Percentiles rank a stretch among this genome's conserved stretches.
Evolutionary conservation across 441 rosid species (phyloP).

Genomic region (Brassica hybrid): DNA sequence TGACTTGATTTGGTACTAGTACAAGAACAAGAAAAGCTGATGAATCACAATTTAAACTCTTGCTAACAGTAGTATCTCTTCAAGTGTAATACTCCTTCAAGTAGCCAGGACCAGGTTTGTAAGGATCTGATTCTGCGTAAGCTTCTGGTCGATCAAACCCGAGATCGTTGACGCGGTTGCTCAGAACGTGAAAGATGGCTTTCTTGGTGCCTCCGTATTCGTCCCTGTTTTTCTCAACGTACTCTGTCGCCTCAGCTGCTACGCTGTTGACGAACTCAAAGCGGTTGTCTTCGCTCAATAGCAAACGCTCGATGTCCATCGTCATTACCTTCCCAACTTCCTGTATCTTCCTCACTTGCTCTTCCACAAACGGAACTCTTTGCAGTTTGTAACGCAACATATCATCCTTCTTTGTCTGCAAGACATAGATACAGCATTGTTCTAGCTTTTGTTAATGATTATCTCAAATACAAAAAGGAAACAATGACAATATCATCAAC

Average conservation of each 20-base stretch:
- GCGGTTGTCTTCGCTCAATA: slow-evolving; percentile 73
- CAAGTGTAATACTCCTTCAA: slow-evolving; percentile 65
- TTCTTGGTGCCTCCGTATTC: slow-evolving; percentile 82
- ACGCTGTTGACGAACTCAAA: slow-evolving; percentile 77
- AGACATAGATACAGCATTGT: neutral
- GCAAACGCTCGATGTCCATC: slow-evolving; percentile 70
- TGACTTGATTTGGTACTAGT: neutral
- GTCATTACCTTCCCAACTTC: slow-evolving; percentile 71
- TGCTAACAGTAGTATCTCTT: neutral
- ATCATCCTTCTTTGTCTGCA: slow-evolving; percentile 83
- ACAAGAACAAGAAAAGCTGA: slow-evolving; percentile 1
- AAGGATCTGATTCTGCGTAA: slow-evolving; percentile 75
- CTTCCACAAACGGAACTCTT: slow-evolving; percentile 85
- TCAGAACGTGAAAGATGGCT: slow-evolving; percentile 81
- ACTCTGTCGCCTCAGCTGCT: slow-evolving; percentile 83
- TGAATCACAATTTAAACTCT: neutral
- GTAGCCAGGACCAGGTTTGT: slow-evolving; percentile 76
- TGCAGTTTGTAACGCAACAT: slow-evolving; percentile 62
- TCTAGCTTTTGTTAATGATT: too few relatives aligned
- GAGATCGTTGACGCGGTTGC: slow-evolving; percentile 77
- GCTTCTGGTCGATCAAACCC: slow-evolving; percentile 79
- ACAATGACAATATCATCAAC: neutral
- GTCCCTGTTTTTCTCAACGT: slow-evolving; percentile 71
- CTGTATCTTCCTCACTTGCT: slow-evolving; percentile 69
- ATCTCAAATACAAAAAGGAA: too few relatives aligned